phyloP scores from a whole-genome alignment of 2,329 filamentous ascomycete genomes.

The Chrysoporthe deuterocubensis region DNA sequence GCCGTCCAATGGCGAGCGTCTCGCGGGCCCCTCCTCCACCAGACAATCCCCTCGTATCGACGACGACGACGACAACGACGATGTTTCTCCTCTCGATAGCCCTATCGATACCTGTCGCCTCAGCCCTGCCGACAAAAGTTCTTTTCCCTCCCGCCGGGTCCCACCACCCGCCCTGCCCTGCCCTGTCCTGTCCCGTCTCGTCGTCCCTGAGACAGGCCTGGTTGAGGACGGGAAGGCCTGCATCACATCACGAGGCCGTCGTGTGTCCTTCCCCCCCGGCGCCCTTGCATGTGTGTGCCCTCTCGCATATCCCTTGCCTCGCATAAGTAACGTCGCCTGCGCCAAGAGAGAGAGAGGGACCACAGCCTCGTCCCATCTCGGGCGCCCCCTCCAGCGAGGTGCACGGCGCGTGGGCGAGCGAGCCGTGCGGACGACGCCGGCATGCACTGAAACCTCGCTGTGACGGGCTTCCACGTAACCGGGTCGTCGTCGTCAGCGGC shows the following conservation, averaged over 20 bases:
- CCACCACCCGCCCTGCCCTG: neutral
- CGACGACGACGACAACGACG: too few relatives aligned
- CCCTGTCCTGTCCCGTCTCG: neutral
- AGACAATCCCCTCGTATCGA: too few relatives aligned
- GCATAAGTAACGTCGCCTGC: neutral
- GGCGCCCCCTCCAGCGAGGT: too few relatives aligned
- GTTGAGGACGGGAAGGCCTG: too few relatives aligned
- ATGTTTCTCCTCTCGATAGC: too few relatives aligned
- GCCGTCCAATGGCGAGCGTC: too few relatives aligned
- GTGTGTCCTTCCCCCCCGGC: constrained; percentile 7
- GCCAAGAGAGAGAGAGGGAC: too few relatives aligned
- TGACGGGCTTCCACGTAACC: neutral
- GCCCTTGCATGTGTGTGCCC: constrained; percentile 14
- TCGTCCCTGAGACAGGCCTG: too few relatives aligned
- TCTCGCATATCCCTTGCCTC: constrained; percentile 1
- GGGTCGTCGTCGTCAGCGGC: neutral
- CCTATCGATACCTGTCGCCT: neutral
- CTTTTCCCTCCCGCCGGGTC: neutral
- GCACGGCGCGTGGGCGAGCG: too few relatives aligned
- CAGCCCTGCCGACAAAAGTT: neutral
- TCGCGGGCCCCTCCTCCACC: too few relatives aligned
- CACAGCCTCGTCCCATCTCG: too few relatives aligned
- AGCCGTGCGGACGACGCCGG: neutral
- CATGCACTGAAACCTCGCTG: constrained; percentile 1
- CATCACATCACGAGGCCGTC: constrained; percentile 14